Conservation (phyloP, 2,329 filamentous ascomycete species). For the Alternaria sp. region DNA sequence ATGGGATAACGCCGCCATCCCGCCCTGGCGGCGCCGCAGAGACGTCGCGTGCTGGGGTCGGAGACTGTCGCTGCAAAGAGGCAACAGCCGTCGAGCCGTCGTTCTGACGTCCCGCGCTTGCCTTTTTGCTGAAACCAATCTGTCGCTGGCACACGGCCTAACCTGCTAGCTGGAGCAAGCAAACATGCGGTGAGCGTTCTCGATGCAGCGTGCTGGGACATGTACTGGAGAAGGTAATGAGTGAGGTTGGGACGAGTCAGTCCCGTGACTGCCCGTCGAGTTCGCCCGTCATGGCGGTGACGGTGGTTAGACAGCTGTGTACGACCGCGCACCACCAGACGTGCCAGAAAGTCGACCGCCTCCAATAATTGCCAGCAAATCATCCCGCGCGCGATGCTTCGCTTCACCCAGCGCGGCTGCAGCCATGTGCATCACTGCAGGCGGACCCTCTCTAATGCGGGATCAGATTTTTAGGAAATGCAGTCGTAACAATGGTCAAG, state of each 20-base stretch:
- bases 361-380: constrained; percentile 24
- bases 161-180: constrained; percentile 21
- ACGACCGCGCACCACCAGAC: constrained; percentile 7
- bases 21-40: constrained; percentile 40
- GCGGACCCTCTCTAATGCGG: constrained; percentile 23
- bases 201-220: constrained; percentile 1
- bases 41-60: constrained; percentile 36
- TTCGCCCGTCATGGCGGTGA: background rate
- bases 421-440: constrained; percentile 22
- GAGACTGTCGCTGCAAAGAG: constrained; percentile 40
- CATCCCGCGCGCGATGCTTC: constrained; percentile 17
- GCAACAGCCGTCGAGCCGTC: constrained; percentile 35
- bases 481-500: constrained; percentile 19
- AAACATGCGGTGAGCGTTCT: constrained; percentile 32
- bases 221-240: background rate
- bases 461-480: constrained; percentile 14
- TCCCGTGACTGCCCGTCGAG: constrained; percentile 7
- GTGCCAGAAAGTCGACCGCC: constrained; percentile 15
- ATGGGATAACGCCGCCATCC: constrained; percentile 43
- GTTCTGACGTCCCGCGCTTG: constrained; percentile 40
- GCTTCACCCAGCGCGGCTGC: constrained; percentile 31
- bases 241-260: constrained; percentile 21
- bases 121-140: constrained; percentile 41
- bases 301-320: constrained; percentile 1
- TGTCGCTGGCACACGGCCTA: constrained; percentile 29